Conservation (phyloP, 306 rosid genomes). For the Dryas alaskensis region DNA sequence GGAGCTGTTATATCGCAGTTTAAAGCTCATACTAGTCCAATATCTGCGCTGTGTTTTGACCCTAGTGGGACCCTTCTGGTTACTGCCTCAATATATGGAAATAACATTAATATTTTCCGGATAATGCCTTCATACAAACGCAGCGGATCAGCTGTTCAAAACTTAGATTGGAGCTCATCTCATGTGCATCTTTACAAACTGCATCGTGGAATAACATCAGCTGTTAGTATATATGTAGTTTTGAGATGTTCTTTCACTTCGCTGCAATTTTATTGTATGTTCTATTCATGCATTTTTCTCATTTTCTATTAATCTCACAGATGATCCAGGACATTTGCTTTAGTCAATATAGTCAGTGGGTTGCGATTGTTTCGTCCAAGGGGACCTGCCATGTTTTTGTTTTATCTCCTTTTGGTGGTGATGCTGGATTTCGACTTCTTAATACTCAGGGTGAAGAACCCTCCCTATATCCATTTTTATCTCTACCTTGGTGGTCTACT, state of each 20-base stretch:
- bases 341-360: conserved; percentile 85
- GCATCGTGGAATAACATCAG: conserved; percentile 91
- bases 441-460: conserved; percentile 66
- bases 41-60: conserved; percentile 89
- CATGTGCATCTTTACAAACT: conserved; percentile 87
- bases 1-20: conserved; percentile 69
- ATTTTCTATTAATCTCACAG: conserved; percentile 40
- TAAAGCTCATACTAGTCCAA: conserved; percentile 86
- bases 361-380: conserved; percentile 86
- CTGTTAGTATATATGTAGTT: conserved; percentile 56
- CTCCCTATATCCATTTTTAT: conserved; percentile 55
- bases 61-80: conserved; percentile 92
- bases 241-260: conserved; percentile 12
- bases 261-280: conserved; percentile 16
- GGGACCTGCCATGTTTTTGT: conserved; percentile 87
- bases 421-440: conserved; percentile 62
- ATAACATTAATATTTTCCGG: conserved; percentile 77
- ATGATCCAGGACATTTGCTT: conserved; percentile 93
- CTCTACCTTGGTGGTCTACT: conserved; percentile 88
- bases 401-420: conserved; percentile 89
- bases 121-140: conserved; percentile 64
- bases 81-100: conserved; percentile 84
- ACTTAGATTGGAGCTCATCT: conserved; percentile 60
- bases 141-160: conserved; percentile 55
- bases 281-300: conserved; percentile 14